Conservation (phyloP, 495 filamentous ascomycete species). For the Hyaloscypha finlandica region DNA sequence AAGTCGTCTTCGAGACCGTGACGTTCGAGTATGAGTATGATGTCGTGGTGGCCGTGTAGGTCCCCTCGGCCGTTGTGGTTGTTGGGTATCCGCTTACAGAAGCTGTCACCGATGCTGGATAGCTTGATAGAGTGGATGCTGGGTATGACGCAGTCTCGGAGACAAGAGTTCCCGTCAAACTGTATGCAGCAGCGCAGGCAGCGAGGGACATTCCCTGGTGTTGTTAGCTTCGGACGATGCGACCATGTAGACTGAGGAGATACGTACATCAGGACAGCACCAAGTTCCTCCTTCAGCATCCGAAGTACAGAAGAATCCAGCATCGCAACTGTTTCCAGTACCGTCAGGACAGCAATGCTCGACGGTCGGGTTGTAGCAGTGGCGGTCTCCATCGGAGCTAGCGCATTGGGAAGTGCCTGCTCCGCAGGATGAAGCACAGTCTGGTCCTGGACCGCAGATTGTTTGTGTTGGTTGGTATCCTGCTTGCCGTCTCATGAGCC, state of each 20-base stretch:
- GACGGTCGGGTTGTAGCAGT: conserved; percentile 20
- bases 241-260: not conserved
- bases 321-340: conserved; percentile 23
- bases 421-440: conserved; percentile 23
- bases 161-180: conserved; percentile 18
- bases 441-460: conserved; percentile 16
- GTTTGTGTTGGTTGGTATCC: conserved; percentile 24
- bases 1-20: conserved; percentile 4
- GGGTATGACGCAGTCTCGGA: conserved; percentile 14
- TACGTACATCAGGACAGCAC: conserved; percentile 26
- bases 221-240: not conserved
- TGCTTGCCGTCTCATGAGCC: conserved; percentile 20
- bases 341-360: conserved; percentile 26
- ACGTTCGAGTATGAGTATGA: not conserved
- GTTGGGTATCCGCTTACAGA: not conserved
- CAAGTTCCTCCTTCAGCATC: conserved; percentile 22
- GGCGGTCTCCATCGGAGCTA: conserved; percentile 16
- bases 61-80: not conserved
- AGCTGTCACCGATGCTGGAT: not conserved
- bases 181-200: conserved; percentile 20
- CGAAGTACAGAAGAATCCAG: conserved; percentile 24
- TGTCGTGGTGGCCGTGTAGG: not conserved
- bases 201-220: conserved; percentile 22
- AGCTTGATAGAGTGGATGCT: conserved; percentile 7
- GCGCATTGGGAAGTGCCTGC: conserved; percentile 19